These are phyloP conservation scores for Pythium brassicae DNA, from an alignment of 352 stramenopile species.

Conservation along the genomic window DNA sequence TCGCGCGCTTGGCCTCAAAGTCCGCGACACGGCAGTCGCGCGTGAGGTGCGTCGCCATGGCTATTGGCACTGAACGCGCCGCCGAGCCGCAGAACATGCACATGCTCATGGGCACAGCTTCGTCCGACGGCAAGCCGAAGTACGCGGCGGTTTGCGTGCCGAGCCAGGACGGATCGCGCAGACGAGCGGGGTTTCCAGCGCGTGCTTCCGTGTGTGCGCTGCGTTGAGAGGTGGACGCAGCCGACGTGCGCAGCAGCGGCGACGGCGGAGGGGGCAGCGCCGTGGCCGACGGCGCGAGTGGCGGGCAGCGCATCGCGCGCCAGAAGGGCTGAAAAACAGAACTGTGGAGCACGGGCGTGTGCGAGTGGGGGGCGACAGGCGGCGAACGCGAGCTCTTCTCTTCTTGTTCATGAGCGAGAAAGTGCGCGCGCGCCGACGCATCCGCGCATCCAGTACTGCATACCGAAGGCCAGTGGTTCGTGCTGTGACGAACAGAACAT, in stretches of 20 bases:
- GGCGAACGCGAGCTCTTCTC: neutral
- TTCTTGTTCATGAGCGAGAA: neutral
- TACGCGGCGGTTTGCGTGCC: slow-evolving; percentile 10
- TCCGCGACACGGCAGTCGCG: slow-evolving; percentile 10
- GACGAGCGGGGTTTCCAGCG: neutral
- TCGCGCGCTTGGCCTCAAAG: slow-evolving; percentile 3
- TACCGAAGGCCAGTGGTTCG: too few relatives aligned
- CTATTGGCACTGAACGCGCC: slow-evolving; percentile 1
- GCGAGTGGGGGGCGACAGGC: neutral
- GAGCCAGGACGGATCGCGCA: neutral
- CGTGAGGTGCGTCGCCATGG: slow-evolving; percentile 15
- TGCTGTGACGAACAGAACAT: too few relatives aligned
- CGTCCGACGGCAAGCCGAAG: slow-evolving; percentile 6
- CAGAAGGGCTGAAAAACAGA: neutral
- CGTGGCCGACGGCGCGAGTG: neutral
- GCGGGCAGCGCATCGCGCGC: neutral
- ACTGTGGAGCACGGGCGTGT: neutral
- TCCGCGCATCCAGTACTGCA: too few relatives aligned
- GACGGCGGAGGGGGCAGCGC: neutral
- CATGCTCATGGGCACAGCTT: slow-evolving; percentile 4
- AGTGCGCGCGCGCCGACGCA: neutral
- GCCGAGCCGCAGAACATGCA: slow-evolving; percentile 13
- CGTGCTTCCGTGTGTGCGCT: neutral
- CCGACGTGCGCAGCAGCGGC: neutral
- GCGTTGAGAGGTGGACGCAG: neutral